Base-by-base conservation (phyloP, 805 yeast genomes). In the Saitoella complicata region DNA sequence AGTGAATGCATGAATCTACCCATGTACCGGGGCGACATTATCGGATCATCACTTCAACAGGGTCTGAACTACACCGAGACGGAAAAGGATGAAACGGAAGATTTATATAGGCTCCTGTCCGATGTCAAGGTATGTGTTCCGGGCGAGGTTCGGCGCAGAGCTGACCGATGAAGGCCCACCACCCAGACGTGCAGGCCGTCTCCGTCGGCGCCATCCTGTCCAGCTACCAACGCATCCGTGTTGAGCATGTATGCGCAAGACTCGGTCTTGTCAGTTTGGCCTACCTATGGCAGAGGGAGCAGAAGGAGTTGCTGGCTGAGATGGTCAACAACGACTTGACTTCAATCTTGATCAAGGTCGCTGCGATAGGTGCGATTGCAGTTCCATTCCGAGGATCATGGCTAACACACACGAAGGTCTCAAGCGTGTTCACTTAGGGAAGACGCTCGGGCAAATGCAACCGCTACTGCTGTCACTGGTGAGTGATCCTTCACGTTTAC, bases 141-240 rank as follows among this genome's bases (percentile, higher is more conserved):
- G 39, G 21, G 21, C 21, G 21, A 21, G 21, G 21, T 21, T 3
- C 21, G 21, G 21, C 21, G 21, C 4, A 21, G 21, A 21, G 21
- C 21, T 21, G 21, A 21, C 21, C 21, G 21, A 21, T 21, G 21
- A 21, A 21, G 21, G 21, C 50, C 1, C 51, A 63, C 2, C 80
- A 78, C 49, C 91, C 94, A 0, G 87, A 80, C 36, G 53, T 86
- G 13, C 71, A 80, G 53, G 97, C 77, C 1, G 95, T 91, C 6
- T 80, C 94, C 45, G 94, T 88, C 30, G 99, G 99, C 2, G 98
- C 98, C 1, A 91, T 91, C 42, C 65, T 86, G 33, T 87, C 97
- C 0, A 84, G 86, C n/a, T 91, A 91, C 58, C 99, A 91, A 62
- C 69, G 97, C 52, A 80, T 87, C 0, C 67, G 98, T 51, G 97